A percentile compares a stretch with the other conserved stretches of the same genome.
Conservation (phyloP, 306 rosid genomes). For the Rosa lucieae region DNA sequence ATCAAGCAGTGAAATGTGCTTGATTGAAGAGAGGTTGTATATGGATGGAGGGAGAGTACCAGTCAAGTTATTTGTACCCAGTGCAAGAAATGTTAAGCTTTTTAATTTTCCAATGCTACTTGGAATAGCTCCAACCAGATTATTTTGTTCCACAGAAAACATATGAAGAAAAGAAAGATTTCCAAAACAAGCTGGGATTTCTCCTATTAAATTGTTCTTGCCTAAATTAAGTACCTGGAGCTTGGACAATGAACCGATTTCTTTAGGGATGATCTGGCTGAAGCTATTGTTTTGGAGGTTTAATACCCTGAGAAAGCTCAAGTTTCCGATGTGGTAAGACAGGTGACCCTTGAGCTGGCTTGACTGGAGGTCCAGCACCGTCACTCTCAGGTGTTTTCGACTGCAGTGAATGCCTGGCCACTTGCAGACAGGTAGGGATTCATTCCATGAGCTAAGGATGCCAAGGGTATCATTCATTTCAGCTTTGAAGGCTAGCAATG, state of each 20-base stretch:
- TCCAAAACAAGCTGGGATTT: conserved; percentile 24
- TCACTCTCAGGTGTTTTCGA: conserved; percentile 20
- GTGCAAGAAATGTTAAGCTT: not conserved
- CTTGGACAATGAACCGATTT: conserved; percentile 17
- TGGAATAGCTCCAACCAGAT: conserved; percentile 24
- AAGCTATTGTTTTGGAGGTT: conserved; percentile 25
- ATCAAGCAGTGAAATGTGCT: not conserved
- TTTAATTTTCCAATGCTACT: not conserved
- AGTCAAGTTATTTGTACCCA: not conserved
- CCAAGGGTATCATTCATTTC: conserved; percentile 14
- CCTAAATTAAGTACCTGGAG: conserved; percentile 2
- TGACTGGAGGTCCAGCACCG: conserved; percentile 1
- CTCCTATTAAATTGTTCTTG: conserved; percentile 18
- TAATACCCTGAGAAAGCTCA: conserved; percentile 19
- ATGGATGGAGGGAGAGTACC: not conserved
- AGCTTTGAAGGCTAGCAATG: conserved; percentile 30
- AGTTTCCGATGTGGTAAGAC: not conserved
- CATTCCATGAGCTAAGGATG: conserved; percentile 28
- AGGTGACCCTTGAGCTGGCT: not conserved
- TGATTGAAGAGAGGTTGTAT: conserved; percentile 26
- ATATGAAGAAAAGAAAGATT: conserved; percentile 20
- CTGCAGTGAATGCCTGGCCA: conserved; percentile 33
- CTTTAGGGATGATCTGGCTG: conserved; percentile 16
- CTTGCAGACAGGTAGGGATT: conserved; percentile 23
- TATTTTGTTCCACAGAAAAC: not conserved